These are phyloP conservation scores for Boletus subcaerulescens DNA, from an alignment of 768 basidiomycete species.

Conservation along the genomic window DNA sequence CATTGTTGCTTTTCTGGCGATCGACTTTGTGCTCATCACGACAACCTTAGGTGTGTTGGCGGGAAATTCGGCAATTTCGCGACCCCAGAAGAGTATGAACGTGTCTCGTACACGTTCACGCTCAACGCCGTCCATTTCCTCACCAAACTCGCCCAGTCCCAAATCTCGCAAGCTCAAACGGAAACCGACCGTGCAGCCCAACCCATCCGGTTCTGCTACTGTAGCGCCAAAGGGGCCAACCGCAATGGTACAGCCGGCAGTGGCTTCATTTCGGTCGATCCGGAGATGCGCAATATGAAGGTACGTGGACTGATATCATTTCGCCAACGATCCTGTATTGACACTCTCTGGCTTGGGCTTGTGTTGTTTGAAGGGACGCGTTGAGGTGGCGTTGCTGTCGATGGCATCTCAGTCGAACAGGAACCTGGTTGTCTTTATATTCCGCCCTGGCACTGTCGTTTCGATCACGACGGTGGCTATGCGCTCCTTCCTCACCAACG, in stretches of 20 bases:
- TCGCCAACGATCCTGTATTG: background rate
- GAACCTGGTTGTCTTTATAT: slow-evolving; percentile 15
- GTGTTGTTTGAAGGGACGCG: slow-evolving; percentile 20
- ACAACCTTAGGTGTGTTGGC: slow-evolving; percentile 21
- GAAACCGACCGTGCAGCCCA: background rate
- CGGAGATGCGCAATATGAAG: slow-evolving; percentile 25
- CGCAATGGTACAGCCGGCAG: slow-evolving; percentile 11
- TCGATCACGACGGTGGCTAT: background rate
- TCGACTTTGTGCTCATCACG: background rate
- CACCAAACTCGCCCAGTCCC: slow-evolving; percentile 15
- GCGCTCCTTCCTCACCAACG: slow-evolving; percentile 23
- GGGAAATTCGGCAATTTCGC: slow-evolving; percentile 22
- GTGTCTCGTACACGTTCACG: slow-evolving; percentile 24
- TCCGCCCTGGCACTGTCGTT: slow-evolving; percentile 16
- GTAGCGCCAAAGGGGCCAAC: slow-evolving; percentile 24
- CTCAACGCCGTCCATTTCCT: slow-evolving; percentile 24
- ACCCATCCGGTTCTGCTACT: slow-evolving; percentile 28
- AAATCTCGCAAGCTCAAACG: background rate
- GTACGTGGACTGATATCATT: slow-evolving; percentile 1
- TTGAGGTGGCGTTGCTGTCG: slow-evolving; percentile 17
- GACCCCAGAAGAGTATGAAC: slow-evolving; percentile 23
- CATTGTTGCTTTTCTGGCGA: too few relatives aligned
- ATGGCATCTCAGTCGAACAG: slow-evolving; percentile 12
- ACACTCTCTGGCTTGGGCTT: background rate
- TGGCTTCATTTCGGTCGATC: slow-evolving; percentile 16